Base-by-base conservation (phyloP, 306 rosid species). In the Castanopsis chinensis region DNA sequence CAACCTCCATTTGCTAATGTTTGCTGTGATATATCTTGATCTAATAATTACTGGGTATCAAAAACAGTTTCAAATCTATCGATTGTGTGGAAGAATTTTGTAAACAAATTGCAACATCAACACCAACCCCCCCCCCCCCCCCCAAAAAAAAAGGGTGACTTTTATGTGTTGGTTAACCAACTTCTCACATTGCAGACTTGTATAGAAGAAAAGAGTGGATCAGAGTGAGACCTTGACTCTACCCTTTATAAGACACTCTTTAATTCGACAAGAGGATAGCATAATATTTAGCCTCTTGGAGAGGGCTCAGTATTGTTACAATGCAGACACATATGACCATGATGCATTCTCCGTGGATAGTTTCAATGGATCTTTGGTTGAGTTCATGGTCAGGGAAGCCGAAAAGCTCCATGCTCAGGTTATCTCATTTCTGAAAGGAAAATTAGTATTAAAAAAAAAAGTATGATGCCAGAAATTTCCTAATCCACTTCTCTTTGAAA, bases 391-490 rank as follows among this genome's bases (percentile, higher is more conserved):
- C 80, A 75, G 71, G 75, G 79, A 90, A 88, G 88, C 90, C 17
- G 97, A 90, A 84, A 90, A 82, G 77, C 91, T 90, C n/a, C 94
- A 90, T 79, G 88, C 93, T 18, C 87, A 88, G 92, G 94, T 92
- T 76, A 73, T 73, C 70, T 19, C 54, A 43, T 23, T 73, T 82
- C 58, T 25, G 32, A 77, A 6, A 55, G 51, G 27, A 81, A 49
- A 49, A 12, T 49, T 12, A 49, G 1, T 13, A 49, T 49, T 28
- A 49, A 76, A 61, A 74, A 57, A 25, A 12, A 8, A 37, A 45
- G 28, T 76, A 53, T 25, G 27, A 75, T 35, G 74, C 6, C 58
- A 69, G 14, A 30, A 23, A 7, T 57, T 76, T 72, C 71, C 33
- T 86, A 27, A 71, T 69, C 77, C 63, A 20, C 21, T 76, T 73